Base-by-base conservation (phyloP, 768 basidiomycete genomes). In the Trametes cubensis region DNA sequence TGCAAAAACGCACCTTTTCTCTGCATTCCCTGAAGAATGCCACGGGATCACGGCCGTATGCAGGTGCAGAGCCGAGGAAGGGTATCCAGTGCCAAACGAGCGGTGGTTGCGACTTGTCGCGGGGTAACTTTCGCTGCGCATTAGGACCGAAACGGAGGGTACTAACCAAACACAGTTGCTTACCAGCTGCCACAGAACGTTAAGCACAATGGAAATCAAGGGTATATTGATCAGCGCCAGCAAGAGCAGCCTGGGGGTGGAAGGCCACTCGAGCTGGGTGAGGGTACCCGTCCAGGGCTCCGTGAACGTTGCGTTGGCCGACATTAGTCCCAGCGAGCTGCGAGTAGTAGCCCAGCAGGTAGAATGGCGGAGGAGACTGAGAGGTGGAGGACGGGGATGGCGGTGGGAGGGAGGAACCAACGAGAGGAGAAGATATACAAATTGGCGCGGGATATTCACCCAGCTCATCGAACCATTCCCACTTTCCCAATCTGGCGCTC, bases 21-120 rank as follows among this genome's bases (percentile, higher is more conserved):
- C 84, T 83, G 70, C 88, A 90, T 41, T 82, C 77, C 60, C 87
- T 85, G 76, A 95, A 87, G 78, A 98, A 98, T 53, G 81, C 87
- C 67, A 98, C 79, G 0, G 97, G 97, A 73, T 98, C 94, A 69
- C 93, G 88, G 18, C 97, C 97, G 70, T 99, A 98, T 39, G 80
- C 73, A 15, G 92, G 82, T 0, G 95, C 92, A 30, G 95, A 97
- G 23, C 97, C 97, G 65, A 99, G 75, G 71, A 90, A 81, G 7
- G 97, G 97, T 47, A 98, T 76, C 80, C 89, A 88, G 73, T 98
- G 93, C 79, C 98, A 99, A 20, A 98, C 94, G 44, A 90, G 78
- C 0, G 97, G 97, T 2, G 97, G 97, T 44, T 88, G 77, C 18
- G 85, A 85, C 21, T 85, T 80, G 71, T 87, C 83, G 61, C 82